Evolutionary conservation across 2,329 filamentous ascomycete genomes (phyloP).

Genomic region (Claviceps sorghi): DNA sequence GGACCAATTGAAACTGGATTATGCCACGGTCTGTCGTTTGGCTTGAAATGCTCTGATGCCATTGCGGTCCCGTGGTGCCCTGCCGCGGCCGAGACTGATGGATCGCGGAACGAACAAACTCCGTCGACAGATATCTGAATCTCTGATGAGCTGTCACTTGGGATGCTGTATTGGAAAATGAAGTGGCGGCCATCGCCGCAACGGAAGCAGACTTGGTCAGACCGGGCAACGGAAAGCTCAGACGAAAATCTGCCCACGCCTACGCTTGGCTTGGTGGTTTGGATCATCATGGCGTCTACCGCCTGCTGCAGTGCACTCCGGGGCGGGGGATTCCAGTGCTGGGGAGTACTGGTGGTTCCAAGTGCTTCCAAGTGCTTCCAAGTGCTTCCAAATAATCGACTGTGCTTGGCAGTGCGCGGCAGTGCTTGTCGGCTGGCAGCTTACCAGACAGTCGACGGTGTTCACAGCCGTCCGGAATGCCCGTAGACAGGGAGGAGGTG

Average conservation of each 20-base stretch:
- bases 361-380: too few relatives aligned
- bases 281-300: too few relatives aligned
- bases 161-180: neutral
- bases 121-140: neutral
- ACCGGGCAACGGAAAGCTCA: neutral
- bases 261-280: too few relatives aligned
- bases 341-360: too few relatives aligned
- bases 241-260: neutral
- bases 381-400: too few relatives aligned
- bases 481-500: too few relatives aligned
- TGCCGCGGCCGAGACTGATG: neutral
- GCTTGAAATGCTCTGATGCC: neutral
- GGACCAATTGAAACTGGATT: neutral
- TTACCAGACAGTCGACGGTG: neutral
- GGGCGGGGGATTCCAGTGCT: too few relatives aligned
- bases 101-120: neutral
- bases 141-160: constrained; percentile 1
- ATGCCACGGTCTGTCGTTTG: neutral
- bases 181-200: neutral
- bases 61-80: neutral
- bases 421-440: too few relatives aligned
- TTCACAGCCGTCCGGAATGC: neutral
- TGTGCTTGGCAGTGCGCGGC: too few relatives aligned
- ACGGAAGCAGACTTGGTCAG: neutral
- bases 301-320: too few relatives aligned